phyloP scores from a whole-genome alignment of 164 flowering plant genomes.

The Brasenia schreberi region DNA sequence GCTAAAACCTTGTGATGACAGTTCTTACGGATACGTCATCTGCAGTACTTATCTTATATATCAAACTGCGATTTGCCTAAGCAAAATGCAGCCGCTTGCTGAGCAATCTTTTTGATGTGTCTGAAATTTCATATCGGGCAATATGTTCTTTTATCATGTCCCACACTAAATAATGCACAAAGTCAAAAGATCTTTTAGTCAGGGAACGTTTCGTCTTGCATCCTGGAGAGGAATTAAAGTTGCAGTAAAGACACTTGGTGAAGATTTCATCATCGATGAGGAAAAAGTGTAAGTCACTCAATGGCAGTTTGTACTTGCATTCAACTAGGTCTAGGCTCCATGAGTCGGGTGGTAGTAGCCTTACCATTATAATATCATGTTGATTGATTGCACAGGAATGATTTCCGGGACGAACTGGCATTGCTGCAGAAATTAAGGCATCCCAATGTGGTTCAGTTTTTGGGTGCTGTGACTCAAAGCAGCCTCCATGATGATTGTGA shows the following conservation, averaged over 20 bases:
- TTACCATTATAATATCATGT: background rate
- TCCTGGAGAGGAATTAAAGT: constrained; percentile 97
- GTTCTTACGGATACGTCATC: too few relatives aligned
- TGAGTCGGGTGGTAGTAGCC: background rate
- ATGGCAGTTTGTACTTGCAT: background rate
- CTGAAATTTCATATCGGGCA: too few relatives aligned
- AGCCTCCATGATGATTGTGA: constrained; percentile 99
- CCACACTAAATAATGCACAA: too few relatives aligned
- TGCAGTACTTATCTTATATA: too few relatives aligned
- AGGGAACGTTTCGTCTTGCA: constrained; percentile 82
- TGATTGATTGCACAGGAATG: constrained; percentile 36
- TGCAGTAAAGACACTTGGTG: constrained; percentile 79
- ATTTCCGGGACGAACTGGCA: constrained; percentile 88
- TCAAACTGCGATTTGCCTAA: too few relatives aligned
- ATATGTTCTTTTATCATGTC: too few relatives aligned
- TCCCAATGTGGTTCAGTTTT: constrained; percentile 97
- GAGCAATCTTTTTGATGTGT: too few relatives aligned
- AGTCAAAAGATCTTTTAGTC: background rate
- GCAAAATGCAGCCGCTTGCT: too few relatives aligned
- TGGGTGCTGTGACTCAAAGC: constrained; percentile 97
- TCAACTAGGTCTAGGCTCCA: background rate
- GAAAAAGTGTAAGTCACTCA: constrained; percentile 76
- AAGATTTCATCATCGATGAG: constrained; percentile 54
- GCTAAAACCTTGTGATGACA: too few relatives aligned
- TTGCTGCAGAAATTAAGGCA: constrained; percentile 85